Evolutionary conservation across 2,329 filamentous ascomycete genomes (phyloP), one percentile per base, ranked within the genome.

Genomic region (Decorospora gaudefroyi): DNA sequence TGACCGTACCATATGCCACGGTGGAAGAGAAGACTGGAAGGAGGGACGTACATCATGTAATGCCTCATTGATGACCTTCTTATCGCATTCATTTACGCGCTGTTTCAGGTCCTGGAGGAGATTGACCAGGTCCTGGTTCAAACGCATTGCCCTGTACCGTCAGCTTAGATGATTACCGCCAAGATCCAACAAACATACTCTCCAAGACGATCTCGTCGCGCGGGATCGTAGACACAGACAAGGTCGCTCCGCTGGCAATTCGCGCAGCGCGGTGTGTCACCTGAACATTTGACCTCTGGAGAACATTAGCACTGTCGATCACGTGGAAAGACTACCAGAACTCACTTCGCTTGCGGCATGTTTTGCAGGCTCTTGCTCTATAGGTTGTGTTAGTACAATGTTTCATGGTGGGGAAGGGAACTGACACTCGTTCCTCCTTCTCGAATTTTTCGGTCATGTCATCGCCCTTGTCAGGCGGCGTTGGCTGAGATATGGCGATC

Each of bases 251-350:
- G 35, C 32, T 50, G 41, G 30, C 62, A 65, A 18, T 46, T 53
- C 19, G 35, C 26, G 27, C 60, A 64, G 6, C 34, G 35, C 15
- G 62, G 62, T 6, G 35, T 29, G 8, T 56, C 58, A 10, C 62
- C 62, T 12, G 57, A 56, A 35, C 62, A 65, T 31, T 50, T 61
- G 12, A 63, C 53, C 38, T 64, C 55, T 61, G 15, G 8, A 11
- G 26, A 7, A 6, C 18, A 37, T 46, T 39, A 46, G 21, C n/a
- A 15, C 3, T 4, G 3, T 5, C 6, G 4, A 6, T 6, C 3
- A 10, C 6, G 11, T 3, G n/a, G 7, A 27, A 22, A 10, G 13
- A 6, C 11, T 2, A 13, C 11, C n/a, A 18, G 8, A 6, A 25
- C 49, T 11, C 31, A 60, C 58, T 63, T 42, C 59, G 54, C 26